These are phyloP conservation scores for Solanum clarkiae DNA, from an alignment of 257 asterid genomes.

Conservation along the genomic window DNA sequence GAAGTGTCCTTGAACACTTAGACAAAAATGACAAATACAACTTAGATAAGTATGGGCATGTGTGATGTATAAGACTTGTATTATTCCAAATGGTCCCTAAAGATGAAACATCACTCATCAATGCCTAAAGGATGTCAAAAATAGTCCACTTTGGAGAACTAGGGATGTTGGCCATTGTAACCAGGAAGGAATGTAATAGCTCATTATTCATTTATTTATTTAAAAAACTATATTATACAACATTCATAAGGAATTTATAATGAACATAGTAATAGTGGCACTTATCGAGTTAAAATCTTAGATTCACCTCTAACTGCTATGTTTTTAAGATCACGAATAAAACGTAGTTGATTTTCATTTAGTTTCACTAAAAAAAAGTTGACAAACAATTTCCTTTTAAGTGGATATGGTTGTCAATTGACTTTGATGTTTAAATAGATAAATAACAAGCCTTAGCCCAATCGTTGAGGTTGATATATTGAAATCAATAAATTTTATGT, in stretches of 20 bases:
- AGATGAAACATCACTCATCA: conserved; percentile 1
- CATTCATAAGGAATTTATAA: neutral
- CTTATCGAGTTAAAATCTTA: neutral
- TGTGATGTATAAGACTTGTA: neutral
- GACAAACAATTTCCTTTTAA: neutral
- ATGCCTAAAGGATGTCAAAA: conserved; percentile 5
- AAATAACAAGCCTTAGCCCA: neutral
- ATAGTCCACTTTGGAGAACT: neutral
- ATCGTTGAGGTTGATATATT: neutral
- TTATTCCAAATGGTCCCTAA: conserved; percentile 1
- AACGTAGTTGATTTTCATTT: neutral
- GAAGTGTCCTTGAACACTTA: neutral
- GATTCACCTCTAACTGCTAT: neutral
- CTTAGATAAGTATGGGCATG: neutral
- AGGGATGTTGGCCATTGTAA: neutral
- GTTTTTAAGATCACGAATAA: neutral
- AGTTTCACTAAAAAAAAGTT: neutral
- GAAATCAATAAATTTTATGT: neutral
- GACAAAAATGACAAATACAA: conserved; percentile 7
- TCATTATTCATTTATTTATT: neutral
- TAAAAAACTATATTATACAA: neutral
- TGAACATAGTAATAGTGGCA: neutral
- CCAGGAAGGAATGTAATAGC: neutral
- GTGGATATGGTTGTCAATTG: neutral
- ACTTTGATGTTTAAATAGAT: neutral